Conservation (phyloP, 768 basidiomycete genomes). For the Russula olivacea region DNA sequence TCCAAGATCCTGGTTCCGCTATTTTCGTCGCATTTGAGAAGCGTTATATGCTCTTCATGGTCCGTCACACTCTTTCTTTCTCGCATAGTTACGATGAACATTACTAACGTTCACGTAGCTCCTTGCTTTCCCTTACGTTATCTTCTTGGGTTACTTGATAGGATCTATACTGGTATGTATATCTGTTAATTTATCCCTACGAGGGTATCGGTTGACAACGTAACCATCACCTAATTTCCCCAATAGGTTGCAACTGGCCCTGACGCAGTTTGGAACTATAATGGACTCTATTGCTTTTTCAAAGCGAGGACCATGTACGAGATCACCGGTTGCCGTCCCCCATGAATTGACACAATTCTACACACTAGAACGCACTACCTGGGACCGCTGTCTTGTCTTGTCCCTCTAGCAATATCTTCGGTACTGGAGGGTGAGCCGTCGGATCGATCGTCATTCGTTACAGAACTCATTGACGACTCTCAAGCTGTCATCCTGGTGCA, state of each 20-base stretch:
- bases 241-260: conserved; percentile 27
- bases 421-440: conserved; percentile 40
- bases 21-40: conserved; percentile 28
- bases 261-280: conserved; percentile 30
- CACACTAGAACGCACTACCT: conserved; percentile 22
- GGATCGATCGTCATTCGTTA: background rate
- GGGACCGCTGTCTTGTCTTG: conserved; percentile 43
- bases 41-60: conserved; percentile 29
- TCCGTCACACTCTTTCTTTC: background rate
- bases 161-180: conserved; percentile 29
- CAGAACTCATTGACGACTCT: conserved; percentile 6
- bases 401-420: conserved; percentile 37
- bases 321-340: background rate
- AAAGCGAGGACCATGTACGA: conserved; percentile 36
- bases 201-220: background rate
- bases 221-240: background rate
- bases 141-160: conserved; percentile 39
- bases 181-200: background rate
- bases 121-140: conserved; percentile 36
- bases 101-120: conserved; percentile 30
- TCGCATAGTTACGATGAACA: background rate
- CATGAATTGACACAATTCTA: background rate
- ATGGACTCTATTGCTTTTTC: conserved; percentile 49
- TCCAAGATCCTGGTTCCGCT: conserved; percentile 28
- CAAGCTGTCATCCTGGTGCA: conserved; percentile 42